Percentiles rank a stretch among this genome's conserved stretches.
Evolutionary conservation across 257 asterid genomes (phyloP).

Genomic region (Salvia splendens): DNA sequence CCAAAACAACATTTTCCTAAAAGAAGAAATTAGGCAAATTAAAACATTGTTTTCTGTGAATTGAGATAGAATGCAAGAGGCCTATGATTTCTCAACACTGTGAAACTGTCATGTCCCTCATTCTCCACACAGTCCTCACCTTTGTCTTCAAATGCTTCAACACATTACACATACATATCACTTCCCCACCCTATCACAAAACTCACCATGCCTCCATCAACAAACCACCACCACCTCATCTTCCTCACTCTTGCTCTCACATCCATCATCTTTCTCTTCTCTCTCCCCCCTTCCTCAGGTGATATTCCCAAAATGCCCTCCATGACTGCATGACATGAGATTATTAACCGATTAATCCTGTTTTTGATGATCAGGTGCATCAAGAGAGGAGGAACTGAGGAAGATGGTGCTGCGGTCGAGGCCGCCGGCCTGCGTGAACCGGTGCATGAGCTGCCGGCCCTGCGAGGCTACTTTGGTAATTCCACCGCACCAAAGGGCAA

Average conservation of each 20-base stretch:
- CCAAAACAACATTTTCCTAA: slow-evolving; percentile 42
- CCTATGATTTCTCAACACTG: slow-evolving; percentile 26
- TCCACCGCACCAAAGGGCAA: slow-evolving; percentile 47
- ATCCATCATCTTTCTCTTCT: slow-evolving; percentile 41
- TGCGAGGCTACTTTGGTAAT: slow-evolving; percentile 65
- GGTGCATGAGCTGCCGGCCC: slow-evolving; percentile 69
- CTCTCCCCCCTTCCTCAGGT: slow-evolving; percentile 55
- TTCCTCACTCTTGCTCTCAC: slow-evolving; percentile 37
- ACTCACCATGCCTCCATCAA: slow-evolving; percentile 39
- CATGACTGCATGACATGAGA: background rate
- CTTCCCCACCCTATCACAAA: background rate
- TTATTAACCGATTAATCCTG: background rate
- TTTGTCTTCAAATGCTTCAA: slow-evolving; percentile 30
- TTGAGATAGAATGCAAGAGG: slow-evolving; percentile 25
- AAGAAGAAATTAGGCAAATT: slow-evolving; percentile 33
- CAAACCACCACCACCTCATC: slow-evolving; percentile 41
- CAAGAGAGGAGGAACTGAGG: slow-evolving; percentile 36
- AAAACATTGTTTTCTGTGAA: slow-evolving; percentile 40
- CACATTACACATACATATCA: background rate
- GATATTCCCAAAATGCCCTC: no score
- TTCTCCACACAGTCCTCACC: slow-evolving; percentile 30
- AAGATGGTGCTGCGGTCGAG: slow-evolving; percentile 65
- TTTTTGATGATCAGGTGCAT: slow-evolving; percentile 30
- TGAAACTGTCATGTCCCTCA: slow-evolving; percentile 44
- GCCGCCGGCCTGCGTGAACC: slow-evolving; percentile 69